A percentile compares a stretch with the other conserved stretches of the same genome.
These are phyloP conservation scores for Rhynchosporium agropyri DNA, from an alignment of 2,329 filamentous ascomycete genomes.

Conservation along the genomic window DNA sequence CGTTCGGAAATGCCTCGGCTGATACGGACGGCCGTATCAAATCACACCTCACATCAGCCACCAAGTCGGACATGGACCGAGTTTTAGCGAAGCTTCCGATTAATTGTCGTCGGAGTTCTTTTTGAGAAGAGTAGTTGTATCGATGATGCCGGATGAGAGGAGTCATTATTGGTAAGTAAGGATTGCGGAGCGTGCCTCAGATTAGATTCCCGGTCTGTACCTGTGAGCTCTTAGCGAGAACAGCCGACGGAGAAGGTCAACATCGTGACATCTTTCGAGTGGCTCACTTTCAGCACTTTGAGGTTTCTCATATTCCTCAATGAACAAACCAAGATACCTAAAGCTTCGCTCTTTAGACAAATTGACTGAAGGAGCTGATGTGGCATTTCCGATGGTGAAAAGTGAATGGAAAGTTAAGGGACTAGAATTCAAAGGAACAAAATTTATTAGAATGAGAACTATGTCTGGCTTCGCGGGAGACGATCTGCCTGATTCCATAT, in stretches of 20 bases:
- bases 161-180: too few species aligned
- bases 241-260: conserved; percentile 6
- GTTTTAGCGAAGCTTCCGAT: background rate
- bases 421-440: too few species aligned
- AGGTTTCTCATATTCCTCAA: too few species aligned
- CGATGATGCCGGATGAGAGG: too few species aligned
- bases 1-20: conserved; percentile 5
- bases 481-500: too few species aligned
- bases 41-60: background rate
- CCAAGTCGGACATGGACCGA: conserved; percentile 6
- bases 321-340: too few species aligned
- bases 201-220: background rate
- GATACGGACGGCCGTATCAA: background rate
- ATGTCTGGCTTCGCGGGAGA: too few species aligned
- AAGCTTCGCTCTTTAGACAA: too few species aligned
- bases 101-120: conserved; percentile 3
- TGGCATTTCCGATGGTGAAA: too few species aligned
- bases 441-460: too few species aligned
- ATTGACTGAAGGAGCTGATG: too few species aligned
- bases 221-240: conserved; percentile 1
- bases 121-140: background rate
- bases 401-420: too few species aligned
- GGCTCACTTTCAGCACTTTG: background rate
- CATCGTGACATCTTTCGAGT: background rate
- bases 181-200: background rate